Conservation (phyloP, 345 rosid genomes). For the Heritiera fomes region DNA sequence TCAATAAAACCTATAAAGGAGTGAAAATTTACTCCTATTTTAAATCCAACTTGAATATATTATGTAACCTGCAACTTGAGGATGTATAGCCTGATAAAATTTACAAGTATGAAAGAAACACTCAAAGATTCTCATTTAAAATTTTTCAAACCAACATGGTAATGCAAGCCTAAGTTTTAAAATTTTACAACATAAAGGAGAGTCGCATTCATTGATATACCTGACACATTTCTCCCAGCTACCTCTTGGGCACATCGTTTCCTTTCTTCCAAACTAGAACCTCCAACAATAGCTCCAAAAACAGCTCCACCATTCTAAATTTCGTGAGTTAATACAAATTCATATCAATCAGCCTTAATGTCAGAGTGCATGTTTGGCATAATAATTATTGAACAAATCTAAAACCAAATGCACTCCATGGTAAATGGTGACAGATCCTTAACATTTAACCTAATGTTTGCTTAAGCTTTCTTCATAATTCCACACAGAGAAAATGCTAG, state of each 20-base stretch:
- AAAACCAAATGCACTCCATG: not conserved
- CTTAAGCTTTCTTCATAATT: not conserved
- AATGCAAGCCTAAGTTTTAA: not conserved
- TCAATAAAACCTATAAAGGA: no score
- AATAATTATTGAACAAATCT: not conserved
- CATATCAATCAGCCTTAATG: not conserved
- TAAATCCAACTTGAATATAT: no score
- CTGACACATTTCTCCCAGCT: slow-evolving; percentile 55
- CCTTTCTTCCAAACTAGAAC: slow-evolving; percentile 56
- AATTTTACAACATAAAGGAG: not conserved
- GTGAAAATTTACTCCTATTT: not conserved
- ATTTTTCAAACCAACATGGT: not conserved
- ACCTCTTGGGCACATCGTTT: slow-evolving; percentile 55
- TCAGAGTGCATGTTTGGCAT: not conserved
- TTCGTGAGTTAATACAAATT: slow-evolving; percentile 15
- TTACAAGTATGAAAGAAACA: not conserved
- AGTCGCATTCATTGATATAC: slow-evolving; percentile 31
- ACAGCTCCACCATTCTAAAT: slow-evolving; percentile 56
- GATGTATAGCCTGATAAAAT: not conserved
- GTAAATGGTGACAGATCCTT: not conserved
- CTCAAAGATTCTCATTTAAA: not conserved
- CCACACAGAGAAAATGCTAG: not conserved
- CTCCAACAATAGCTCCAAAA: slow-evolving; percentile 80
- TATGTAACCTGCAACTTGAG: no score
- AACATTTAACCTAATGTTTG: not conserved